Conservation (phyloP, 805 yeast genomes). For the Candida loeiensis region DNA sequence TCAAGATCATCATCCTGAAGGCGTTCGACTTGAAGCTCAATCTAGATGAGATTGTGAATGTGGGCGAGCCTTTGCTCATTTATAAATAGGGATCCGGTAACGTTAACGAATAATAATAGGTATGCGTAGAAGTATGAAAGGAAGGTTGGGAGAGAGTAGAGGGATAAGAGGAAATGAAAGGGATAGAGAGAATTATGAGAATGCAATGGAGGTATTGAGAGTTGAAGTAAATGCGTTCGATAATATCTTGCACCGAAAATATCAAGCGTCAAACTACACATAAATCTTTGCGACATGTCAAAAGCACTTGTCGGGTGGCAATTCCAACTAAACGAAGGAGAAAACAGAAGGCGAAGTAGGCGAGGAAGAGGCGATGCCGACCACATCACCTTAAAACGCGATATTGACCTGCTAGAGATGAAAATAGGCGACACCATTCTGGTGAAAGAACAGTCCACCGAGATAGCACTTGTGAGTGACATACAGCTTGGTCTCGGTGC, state of each 20-base stretch:
- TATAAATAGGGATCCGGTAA: constrained; percentile 36
- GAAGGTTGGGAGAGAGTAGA: background rate
- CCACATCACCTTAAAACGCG: constrained; percentile 14
- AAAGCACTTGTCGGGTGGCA: constrained; percentile 7
- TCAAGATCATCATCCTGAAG: constrained; percentile 84
- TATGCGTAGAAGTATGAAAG: too few relatives aligned
- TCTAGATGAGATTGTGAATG: constrained; percentile 75
- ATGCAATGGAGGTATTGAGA: too few relatives aligned
- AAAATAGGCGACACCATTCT: constrained; percentile 53
- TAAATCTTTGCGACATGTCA: background rate
- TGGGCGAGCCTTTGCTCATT: constrained; percentile 89
- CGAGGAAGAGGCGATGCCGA: constrained; percentile 3
- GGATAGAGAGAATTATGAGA: too few relatives aligned
- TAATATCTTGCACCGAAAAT: too few relatives aligned
- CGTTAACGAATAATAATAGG: too few relatives aligned
- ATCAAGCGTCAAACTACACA: background rate
- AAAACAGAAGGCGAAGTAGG: constrained; percentile 15
- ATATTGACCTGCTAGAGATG: constrained; percentile 45
- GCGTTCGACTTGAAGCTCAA: constrained; percentile 83
- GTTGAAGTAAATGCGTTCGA: too few relatives aligned
- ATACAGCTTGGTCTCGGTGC: constrained; percentile 48
- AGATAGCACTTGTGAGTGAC: constrained; percentile 49
- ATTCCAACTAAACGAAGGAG: constrained; percentile 2
- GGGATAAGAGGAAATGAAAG: too few relatives aligned
- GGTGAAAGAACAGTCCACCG: constrained; percentile 31